These are phyloP conservation scores for Saussurea involucrata DNA, from an alignment of 129 eudicot genomes.

Conservation along the genomic window DNA sequence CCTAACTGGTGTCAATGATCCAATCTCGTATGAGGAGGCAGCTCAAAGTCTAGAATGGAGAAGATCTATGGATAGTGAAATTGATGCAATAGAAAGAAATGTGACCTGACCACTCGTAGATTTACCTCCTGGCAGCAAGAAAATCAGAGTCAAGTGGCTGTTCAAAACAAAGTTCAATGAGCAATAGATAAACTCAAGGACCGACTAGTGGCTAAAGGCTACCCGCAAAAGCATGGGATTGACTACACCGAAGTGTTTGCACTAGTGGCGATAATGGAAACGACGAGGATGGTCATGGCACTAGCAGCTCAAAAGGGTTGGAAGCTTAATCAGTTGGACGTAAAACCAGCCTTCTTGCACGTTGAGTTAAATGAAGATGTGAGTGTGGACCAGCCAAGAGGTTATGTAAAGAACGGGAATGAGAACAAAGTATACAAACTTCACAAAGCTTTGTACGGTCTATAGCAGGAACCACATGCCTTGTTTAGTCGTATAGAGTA, in stretches of 20 bases:
- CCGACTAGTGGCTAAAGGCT: background rate
- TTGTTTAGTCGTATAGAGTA: too few species aligned
- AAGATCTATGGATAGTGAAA: background rate
- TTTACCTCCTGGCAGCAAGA: background rate
- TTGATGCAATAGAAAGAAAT: background rate
- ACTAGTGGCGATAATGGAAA: background rate
- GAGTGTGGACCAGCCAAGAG: background rate
- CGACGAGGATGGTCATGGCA: background rate
- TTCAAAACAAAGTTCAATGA: background rate
- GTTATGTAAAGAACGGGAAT: background rate
- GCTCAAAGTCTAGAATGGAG: background rate
- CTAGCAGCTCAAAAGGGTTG: conserved; percentile 3
- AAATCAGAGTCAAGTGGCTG: background rate
- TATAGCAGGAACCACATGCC: too few species aligned
- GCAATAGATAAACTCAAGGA: background rate
- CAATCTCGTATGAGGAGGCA: background rate
- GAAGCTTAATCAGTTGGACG: background rate
- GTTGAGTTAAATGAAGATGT: background rate
- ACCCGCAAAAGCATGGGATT: background rate
- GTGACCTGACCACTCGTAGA: background rate
- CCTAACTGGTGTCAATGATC: background rate
- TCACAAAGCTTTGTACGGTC: too few species aligned
- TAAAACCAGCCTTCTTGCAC: background rate
- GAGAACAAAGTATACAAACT: too few species aligned
- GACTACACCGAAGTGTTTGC: background rate